phyloP scores from a whole-genome alignment of 495 filamentous ascomycete genomes.

The Mytilinidion resinicola region DNA sequence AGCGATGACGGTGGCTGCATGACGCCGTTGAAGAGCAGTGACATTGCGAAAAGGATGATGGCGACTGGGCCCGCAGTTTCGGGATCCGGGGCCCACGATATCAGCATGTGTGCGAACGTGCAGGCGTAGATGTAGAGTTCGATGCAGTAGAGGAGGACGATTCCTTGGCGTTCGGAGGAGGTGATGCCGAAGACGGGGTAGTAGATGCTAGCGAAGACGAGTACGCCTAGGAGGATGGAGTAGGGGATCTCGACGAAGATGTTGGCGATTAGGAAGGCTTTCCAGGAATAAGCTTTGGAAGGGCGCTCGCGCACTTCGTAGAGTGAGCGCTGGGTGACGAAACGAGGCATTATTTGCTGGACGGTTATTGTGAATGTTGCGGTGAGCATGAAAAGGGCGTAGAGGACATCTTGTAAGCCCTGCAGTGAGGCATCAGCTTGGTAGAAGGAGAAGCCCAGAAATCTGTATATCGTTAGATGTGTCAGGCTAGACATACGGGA shows the following conservation, averaged over 20 bases:
- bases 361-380: constrained; percentile 72
- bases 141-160: constrained; percentile 58
- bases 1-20: constrained; percentile 8
- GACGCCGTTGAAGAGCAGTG: constrained; percentile 46
- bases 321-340: constrained; percentile 68
- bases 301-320: constrained; percentile 87
- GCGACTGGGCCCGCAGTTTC: constrained; percentile 63
- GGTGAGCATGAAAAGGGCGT: constrained; percentile 77
- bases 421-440: constrained; percentile 20
- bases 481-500: background rate
- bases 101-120: constrained; percentile 57
- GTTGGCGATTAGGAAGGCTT: constrained; percentile 52
- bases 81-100: constrained; percentile 61
- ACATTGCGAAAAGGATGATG: constrained; percentile 61
- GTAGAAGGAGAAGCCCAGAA: constrained; percentile 83
- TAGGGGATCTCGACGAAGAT: constrained; percentile 36
- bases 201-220: constrained; percentile 72
- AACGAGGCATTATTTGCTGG: constrained; percentile 63
- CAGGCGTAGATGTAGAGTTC: constrained; percentile 47
- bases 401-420: constrained; percentile 55
- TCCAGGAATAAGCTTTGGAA: constrained; percentile 77
- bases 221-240: constrained; percentile 49
- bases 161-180: constrained; percentile 61
- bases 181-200: constrained; percentile 69
- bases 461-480: constrained; percentile 27